Base-by-base conservation (phyloP, 768 basidiomycete species). In the Termitomyces sp. region DNA sequence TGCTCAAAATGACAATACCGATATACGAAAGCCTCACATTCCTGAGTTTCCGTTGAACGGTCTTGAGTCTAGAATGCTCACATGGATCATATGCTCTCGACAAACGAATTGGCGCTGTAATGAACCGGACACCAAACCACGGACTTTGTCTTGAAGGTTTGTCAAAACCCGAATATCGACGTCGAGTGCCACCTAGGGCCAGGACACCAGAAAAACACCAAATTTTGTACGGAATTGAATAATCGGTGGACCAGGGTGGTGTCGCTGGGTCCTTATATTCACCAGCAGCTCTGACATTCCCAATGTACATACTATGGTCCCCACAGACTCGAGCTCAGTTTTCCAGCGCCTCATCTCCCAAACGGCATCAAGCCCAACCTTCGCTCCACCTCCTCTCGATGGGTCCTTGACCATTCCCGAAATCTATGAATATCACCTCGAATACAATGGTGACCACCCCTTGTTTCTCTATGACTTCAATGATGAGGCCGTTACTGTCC, bases 351-450 rank as follows among this genome's bases (percentile, higher is more conserved):
- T 40, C n/a, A 32, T 54, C 17, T 47, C 47, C n/a, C 60, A 60
- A 48, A 54, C 53, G 17, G 36, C 15, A 4, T 60, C 37, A n/a
- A 37, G 40, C 29, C 25, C 37, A 17, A 57, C 49, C 15, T 57
- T 62, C n/a, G 34, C 48, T 14, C 60, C 56, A n/a, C 63, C 65
- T 45, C 57, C 65, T 15, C 42, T 63, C 43, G 52, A 66, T 25
- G 63, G 60, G 14, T 40, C 40, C 40, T 40, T 62, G 36, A 63
- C 65, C 14, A 31, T 72, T 9, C 65, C 70, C 29, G 69, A 74
- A 48, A 61, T 73, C 1, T 71, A 66, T 38, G 73, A 74, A 60
- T 71, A 61, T 60, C 69, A 75, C 43, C 51, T 53, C 31, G 46
- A 57, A 38, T 56, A 70, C 54, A 68, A 65, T 32, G 59, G 68